Evolutionary conservation across 106 monocot genomes (phyloP).

Genomic region (Apostasia ramifera): DNA sequence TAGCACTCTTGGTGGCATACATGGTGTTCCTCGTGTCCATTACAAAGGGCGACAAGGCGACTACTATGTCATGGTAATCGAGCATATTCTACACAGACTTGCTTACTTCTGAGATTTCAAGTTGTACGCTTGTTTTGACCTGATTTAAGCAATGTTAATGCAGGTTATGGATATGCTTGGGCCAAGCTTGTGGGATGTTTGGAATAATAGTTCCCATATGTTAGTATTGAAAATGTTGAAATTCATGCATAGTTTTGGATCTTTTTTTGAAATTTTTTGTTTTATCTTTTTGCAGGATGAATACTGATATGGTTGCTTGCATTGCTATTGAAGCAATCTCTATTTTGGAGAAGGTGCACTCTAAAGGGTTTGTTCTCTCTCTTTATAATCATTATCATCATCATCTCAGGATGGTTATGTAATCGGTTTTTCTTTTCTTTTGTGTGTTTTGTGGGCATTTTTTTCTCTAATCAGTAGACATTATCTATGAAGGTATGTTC

Average conservation of each 20-base stretch:
- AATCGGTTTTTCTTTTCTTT: neutral
- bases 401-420: neutral
- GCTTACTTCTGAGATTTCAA: neutral
- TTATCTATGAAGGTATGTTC: conserved; percentile 60
- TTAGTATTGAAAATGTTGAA: conserved; percentile 15
- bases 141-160: neutral
- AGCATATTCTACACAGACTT: neutral
- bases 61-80: conserved; percentile 86
- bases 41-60: conserved; percentile 85
- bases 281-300: conserved; percentile 37
- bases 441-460: neutral
- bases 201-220: conserved; percentile 68
- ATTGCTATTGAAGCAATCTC: conserved; percentile 71
- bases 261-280: neutral
- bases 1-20: conserved; percentile 81
- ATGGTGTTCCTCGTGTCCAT: conserved; percentile 88
- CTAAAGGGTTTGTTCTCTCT: conserved; percentile 39
- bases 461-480: neutral
- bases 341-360: conserved; percentile 66
- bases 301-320: conserved; percentile 68
- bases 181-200: conserved; percentile 86
- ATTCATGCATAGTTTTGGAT: conserved; percentile 1
- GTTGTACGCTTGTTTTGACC: neutral
- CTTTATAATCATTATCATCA: neutral
- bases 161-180: conserved; percentile 90